Evolutionary conservation across 805 yeast species (phyloP), one percentile per base, ranked within the genome.

Genomic region (Cyberlindnera mycetangii): DNA sequence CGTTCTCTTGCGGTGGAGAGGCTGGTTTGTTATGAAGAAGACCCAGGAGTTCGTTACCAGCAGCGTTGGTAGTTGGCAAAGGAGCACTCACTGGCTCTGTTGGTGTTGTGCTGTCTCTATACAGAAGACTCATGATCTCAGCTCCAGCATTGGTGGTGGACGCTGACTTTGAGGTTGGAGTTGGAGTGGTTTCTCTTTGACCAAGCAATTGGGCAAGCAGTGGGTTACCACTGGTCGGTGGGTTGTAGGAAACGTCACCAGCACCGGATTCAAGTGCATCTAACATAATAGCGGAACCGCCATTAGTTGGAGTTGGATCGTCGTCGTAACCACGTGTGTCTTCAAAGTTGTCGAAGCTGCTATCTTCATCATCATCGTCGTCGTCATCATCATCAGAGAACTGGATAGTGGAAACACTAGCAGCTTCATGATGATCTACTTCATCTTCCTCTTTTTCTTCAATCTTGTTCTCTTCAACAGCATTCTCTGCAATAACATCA

Each of bases 381-480:
- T 38, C 45, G 3, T 38, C 45, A n/a, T 45, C 50, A 32, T 48
- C 47, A 33, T 51, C 54, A 14, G 60, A 54, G 28, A 56, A 54
- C 24, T 52, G 43, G 16, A 49, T 51, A 0, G 58, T 54, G 0
- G 57, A 55, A 5, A 52, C 54, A 8, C 43, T 44, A 10, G 31
- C 37, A 12, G 32, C 48, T 15, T 39, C 45, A 10, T 44, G 42
- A 17, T 45, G 39, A 2, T 21, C 42, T 14, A 24, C 41, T 8
- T 35, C 31, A 14, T 27, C 39, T 8, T 36, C 32, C n/a, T 24
- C 22, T 14, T 25, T 9, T 11, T 11, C 12, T 22, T 22, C 31
- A 15, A 15, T 11, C 18, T 16, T 22, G 10, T 35, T 20, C 24
- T 15, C 19, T 24, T 22, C 20, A 24, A 17, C 9, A 11, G 24